Evolutionary conservation across 148 eudicot genomes (phyloP).

Genomic region (Amaranthus palmeri): DNA sequence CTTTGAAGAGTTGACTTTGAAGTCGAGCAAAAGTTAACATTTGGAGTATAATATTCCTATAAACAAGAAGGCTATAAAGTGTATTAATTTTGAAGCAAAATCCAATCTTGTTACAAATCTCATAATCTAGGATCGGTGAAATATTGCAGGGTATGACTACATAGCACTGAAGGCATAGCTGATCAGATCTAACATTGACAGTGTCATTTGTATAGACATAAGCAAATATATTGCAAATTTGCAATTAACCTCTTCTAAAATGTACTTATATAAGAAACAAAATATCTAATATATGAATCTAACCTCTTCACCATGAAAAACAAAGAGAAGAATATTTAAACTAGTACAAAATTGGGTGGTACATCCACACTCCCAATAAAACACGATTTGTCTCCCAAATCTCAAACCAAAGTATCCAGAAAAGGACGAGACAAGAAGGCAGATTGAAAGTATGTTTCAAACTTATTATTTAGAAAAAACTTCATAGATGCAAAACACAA

Average conservation of each 20-base stretch:
- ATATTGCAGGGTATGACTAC: too few species aligned
- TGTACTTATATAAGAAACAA: background rate
- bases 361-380: too few species aligned
- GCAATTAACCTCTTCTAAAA: background rate
- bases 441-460: background rate
- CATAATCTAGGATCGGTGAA: too few species aligned
- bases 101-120: too few species aligned
- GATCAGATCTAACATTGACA: too few species aligned
- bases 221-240: background rate
- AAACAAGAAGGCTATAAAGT: background rate
- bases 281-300: too few species aligned
- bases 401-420: background rate
- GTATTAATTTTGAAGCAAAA: too few species aligned
- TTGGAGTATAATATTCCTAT: background rate
- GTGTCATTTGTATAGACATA: too few species aligned
- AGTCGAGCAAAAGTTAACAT: background rate
- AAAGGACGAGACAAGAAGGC: background rate
- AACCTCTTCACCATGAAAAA: too few species aligned
- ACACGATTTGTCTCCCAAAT: background rate
- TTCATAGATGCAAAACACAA: background rate
- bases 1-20: background rate
- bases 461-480: background rate
- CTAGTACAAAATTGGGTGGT: background rate
- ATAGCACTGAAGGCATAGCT: too few species aligned
- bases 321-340: too few species aligned